A percentile compares a stretch with the other conserved stretches of the same genome.
Conservation (phyloP, 2,329 filamentous ascomycete genomes). For the Bipolaris oryzae region DNA sequence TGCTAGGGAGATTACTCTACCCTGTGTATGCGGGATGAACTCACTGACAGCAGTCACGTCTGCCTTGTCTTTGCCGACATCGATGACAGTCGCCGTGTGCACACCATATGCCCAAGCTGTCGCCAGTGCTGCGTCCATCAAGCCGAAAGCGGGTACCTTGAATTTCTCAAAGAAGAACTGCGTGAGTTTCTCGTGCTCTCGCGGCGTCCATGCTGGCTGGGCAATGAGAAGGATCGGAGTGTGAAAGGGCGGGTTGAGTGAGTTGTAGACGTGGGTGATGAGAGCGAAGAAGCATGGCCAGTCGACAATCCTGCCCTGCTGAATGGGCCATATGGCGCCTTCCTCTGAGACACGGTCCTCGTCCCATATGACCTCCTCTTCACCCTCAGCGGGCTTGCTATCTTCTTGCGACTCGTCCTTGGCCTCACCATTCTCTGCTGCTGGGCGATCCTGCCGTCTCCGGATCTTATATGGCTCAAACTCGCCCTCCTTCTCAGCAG, state of each 20-base stretch:
- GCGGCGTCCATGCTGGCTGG: constrained; percentile 87
- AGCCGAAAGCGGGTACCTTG: constrained; percentile 86
- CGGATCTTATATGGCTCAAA: constrained; percentile 84
- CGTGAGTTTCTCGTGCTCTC: constrained; percentile 84
- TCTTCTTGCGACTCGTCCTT: constrained; percentile 30
- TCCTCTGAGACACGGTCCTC: constrained; percentile 88
- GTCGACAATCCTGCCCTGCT: constrained; percentile 80
- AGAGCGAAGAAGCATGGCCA: constrained; percentile 95
- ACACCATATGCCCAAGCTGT: constrained; percentile 82
- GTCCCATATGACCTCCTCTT: constrained; percentile 73
- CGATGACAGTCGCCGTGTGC: constrained; percentile 81
- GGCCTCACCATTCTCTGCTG: constrained; percentile 39
- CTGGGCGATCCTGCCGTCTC: constrained; percentile 46
- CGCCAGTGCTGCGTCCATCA: constrained; percentile 87
- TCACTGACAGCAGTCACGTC: constrained; percentile 91
- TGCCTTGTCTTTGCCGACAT: constrained; percentile 90
- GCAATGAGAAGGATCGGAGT: constrained; percentile 91
- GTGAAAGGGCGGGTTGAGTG: constrained; percentile 88
- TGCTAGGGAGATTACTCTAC: constrained; percentile 64
- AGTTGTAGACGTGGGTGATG: constrained; percentile 87
- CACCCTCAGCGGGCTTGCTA: constrained; percentile 48
- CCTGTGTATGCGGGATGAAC: constrained; percentile 73
- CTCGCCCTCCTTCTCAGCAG: constrained; percentile 74
- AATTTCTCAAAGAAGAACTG: constrained; percentile 98
- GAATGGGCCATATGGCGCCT: constrained; percentile 86